Percentiles rank a stretch among this genome's conserved stretches.
Conservation (phyloP, 106 monocot species). For the Ottelia alismoides region DNA sequence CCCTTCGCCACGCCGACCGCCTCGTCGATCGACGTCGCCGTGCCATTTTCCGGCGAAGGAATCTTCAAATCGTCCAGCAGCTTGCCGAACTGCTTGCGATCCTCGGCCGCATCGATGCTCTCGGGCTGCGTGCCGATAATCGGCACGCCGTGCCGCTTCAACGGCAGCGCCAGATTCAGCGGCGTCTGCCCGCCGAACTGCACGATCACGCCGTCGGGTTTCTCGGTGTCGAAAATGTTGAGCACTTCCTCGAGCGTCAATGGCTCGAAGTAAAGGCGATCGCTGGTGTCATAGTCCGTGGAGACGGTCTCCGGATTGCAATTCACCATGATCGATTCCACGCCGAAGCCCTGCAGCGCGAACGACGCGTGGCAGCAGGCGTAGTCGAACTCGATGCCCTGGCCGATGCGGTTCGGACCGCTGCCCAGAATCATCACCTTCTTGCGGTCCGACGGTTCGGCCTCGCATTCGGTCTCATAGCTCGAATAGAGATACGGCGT, state of each 20-base stretch:
- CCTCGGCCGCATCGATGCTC: constrained; percentile 79
- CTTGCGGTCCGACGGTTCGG: constrained; percentile 39
- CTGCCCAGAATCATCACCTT: constrained; percentile 82
- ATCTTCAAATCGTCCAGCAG: constrained; percentile 61
- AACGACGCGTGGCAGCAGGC: constrained; percentile 82
- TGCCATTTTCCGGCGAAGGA: constrained; percentile 65
- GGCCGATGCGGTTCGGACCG: constrained; percentile 75
- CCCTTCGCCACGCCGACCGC: constrained; percentile 42
- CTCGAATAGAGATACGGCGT: constrained; percentile 82
- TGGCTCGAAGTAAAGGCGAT: constrained; percentile 71
- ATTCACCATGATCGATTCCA: constrained; percentile 90
- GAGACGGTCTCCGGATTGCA: constrained; percentile 85
- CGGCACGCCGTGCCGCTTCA: constrained; percentile 41
- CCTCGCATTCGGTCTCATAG: constrained; percentile 74
- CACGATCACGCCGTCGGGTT: constrained; percentile 66
- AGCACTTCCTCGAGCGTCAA: constrained; percentile 69
- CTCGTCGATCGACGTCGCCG: constrained; percentile 53
- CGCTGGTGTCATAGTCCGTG: constrained; percentile 81
- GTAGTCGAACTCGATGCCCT: constrained; percentile 85
- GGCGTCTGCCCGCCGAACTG: constrained; percentile 86
- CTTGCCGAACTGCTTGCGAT: constrained; percentile 54
- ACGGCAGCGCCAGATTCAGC: constrained; percentile 66
- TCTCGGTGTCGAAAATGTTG: constrained; percentile 62
- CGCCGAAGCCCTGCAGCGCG: constrained; percentile 50
- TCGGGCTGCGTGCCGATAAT: constrained; percentile 65